Conservation (phyloP, 768 basidiomycete species). For the Phylloporus rhodoxanthus region DNA sequence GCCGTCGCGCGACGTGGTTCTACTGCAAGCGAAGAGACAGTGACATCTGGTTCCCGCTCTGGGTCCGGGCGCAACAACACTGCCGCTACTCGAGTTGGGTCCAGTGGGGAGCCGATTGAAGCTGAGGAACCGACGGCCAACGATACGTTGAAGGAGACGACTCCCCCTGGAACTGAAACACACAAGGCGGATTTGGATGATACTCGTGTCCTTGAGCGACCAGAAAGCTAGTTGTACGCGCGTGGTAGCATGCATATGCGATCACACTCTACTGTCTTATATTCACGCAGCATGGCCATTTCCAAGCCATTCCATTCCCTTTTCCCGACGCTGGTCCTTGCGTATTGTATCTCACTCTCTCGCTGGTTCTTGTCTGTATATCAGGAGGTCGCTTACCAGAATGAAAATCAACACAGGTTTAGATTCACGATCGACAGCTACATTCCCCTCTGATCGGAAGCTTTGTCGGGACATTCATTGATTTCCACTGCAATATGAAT, state of each 20-base stretch:
- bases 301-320: neutral
- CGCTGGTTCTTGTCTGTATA: constrained; percentile 12
- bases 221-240: constrained; percentile 1
- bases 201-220: neutral
- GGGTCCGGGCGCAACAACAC: constrained; percentile 25
- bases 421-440: neutral
- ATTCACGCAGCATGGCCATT: neutral
- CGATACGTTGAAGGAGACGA: constrained; percentile 2
- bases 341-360: constrained; percentile 12
- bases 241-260: neutral
- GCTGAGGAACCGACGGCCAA: constrained; percentile 8
- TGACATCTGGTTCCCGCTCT: constrained; percentile 32
- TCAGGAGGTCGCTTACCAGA: constrained; percentile 4
- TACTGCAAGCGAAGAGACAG: constrained; percentile 45
- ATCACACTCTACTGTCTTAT: neutral
- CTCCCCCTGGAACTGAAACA: constrained; percentile 1
- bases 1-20: constrained; percentile 42
- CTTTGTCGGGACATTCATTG: neutral
- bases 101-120: constrained; percentile 14
- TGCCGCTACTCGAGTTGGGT: constrained; percentile 1
- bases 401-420: constrained; percentile 1
- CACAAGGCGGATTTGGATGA: constrained; percentile 2
- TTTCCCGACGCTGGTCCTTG: constrained; percentile 2
- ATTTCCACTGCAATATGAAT: neutral
- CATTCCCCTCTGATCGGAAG: neutral